Evolutionary conservation across 1,284 basidiomycete genomes (phyloP), one percentile per base, ranked within the genome.

Genomic region (Tilletia caries): DNA sequence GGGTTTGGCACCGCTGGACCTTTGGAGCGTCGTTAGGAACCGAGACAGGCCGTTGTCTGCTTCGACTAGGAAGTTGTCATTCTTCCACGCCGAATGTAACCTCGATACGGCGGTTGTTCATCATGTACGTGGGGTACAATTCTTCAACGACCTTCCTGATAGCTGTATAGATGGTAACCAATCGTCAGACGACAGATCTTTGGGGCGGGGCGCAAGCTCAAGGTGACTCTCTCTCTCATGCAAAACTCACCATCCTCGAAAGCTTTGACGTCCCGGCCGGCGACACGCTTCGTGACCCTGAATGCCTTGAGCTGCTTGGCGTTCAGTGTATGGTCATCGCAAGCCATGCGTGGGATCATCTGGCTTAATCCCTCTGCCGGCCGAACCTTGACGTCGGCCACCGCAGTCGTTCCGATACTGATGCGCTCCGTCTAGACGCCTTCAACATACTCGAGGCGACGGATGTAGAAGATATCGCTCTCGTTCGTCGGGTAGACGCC

Each of bases 231-330:
- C 12, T 33, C 8, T 20, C 27, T n/a, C 4, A 23, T n/a, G 20
- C 15, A 29, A 33, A 15, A 62, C 58, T 33, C 29, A 62, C 58
- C 58, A 20, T 62, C 58, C 18, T 62, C 58, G 6, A 62, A 37
- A 23, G 18, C 32, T 34, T 25, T 33, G 29, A 62, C 23, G 33
- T 62, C 32, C 58, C 58, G 34, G 27, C 58, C 58, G 18, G 58
- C 58, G 32, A 62, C 58, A 20, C 27, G 18, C 58, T 62, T 62
- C 32, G 32, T 62, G 32, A 62, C 58, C 58, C 29, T 37, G 33
- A 62, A 62, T 20, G 27, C 10, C 58, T 34, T 62, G 58, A 62
- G 58, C 58, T 62, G 5, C 29, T 62, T 62, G 18, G 2, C 32
- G 58, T 20, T 33, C 29, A 20, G 18, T 18, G 58, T 62, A 29